Evolutionary conservation across 768 basidiomycete species (phyloP), one percentile per base, ranked within the genome.

Genomic region (Suillus subalutaceus): DNA sequence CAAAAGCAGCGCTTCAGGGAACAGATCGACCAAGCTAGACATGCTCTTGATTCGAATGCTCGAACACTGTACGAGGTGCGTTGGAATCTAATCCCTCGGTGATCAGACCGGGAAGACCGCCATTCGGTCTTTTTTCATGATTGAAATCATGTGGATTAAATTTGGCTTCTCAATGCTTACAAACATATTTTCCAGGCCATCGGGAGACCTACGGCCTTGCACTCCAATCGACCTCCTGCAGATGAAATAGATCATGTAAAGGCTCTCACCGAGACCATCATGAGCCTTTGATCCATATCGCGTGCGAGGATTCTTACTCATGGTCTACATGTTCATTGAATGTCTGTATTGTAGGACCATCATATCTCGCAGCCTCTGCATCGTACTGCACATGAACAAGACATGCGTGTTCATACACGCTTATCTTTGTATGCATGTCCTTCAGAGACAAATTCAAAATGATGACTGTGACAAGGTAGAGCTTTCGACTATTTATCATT

Each of bases 51-150:
- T 53, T 71, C 69, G 32, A 72, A 78, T 32, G 63, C 70, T 6
- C 66, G 66, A 55, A 44, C 69, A 32, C 37, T 78, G 61, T 78
- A 79, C 62, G 58, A 66, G 38, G 75, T 77, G 40, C 46, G 74
- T 63, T 41, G 63, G 26, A 10, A n/a, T 35, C 1, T 20, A 62
- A 13, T 26, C 12, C 23, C 13, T 46, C 12, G 5, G 40, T 37
- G 26, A 56, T 62, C 16, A 32, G 16, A 32, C 30, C 30, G 18
- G 4, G 18, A 20, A 20, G 15, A 52, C 15, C 0, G 37, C 16
- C 4, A 15, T 16, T 38, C 37, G 8, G 37, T 37, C 37, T 1
- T n/a, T 13, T 23, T 38, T 16, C 15, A 37, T 58, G 13, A 4
- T 38, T 15, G 37, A 58, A 38, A 4, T 23, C n/a, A 13, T 23